Conservation (phyloP, 352 stramenopile genomes). For the Globisporangium cylindrosporum region DNA sequence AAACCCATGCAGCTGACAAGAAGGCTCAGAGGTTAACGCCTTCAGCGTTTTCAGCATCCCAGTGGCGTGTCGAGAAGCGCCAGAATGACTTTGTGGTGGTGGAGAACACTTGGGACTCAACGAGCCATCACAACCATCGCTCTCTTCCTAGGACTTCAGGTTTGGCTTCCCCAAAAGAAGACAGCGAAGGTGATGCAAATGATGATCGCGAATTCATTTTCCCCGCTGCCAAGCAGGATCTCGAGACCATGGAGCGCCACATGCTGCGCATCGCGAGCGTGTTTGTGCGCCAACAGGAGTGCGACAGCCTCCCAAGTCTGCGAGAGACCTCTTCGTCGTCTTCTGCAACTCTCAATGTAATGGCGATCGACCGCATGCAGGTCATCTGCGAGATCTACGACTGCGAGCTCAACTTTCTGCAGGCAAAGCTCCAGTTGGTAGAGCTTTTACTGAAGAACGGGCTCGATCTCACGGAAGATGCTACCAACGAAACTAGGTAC, state of each 20-base stretch:
- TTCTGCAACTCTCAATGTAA: neutral
- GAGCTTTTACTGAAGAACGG: slow-evolving; percentile 29
- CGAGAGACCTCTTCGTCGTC: neutral
- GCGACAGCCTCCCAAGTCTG: slow-evolving; percentile 24
- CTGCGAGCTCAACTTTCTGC: slow-evolving; percentile 39
- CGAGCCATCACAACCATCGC: neutral
- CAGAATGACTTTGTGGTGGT: slow-evolving; percentile 27
- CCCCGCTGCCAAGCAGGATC: slow-evolving; percentile 30
- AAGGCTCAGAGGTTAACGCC: neutral
- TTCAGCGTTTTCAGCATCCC: neutral
- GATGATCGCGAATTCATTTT: slow-evolving; percentile 37
- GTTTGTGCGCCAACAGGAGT: slow-evolving; percentile 51
- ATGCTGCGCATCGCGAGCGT: slow-evolving; percentile 42
- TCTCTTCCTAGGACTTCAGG: neutral
- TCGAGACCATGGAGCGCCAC: slow-evolving; percentile 40
- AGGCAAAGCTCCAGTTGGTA: slow-evolving; percentile 38
- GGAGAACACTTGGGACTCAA: neutral
- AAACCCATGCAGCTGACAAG: neutral
- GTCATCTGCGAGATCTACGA: slow-evolving; percentile 60
- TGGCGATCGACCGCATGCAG: slow-evolving; percentile 48
- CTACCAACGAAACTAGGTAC: too few species aligned
- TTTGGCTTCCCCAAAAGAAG: too few species aligned
- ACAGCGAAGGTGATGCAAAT: neutral
- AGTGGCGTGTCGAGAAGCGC: slow-evolving; percentile 15
- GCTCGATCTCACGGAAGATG: slow-evolving; percentile 13